phyloP scores from a whole-genome alignment of 2,329 filamentous ascomycete genomes.

The Paramyrothecium sp. region DNA sequence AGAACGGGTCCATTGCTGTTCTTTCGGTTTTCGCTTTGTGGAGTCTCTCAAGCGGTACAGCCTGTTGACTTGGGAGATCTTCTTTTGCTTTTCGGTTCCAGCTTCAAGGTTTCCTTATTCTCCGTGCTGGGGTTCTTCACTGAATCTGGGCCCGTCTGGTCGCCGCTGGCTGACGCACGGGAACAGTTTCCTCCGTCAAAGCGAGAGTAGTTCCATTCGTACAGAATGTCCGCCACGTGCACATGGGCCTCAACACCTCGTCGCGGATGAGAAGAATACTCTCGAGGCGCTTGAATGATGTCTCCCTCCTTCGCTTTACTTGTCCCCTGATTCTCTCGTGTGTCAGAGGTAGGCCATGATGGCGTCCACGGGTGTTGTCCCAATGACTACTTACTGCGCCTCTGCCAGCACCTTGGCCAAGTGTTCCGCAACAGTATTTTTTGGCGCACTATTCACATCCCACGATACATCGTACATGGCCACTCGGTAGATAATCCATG shows the following conservation, averaged over 20 bases:
- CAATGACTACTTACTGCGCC: constrained; percentile 25
- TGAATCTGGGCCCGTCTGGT: too few species aligned
- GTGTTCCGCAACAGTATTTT: constrained; percentile 26
- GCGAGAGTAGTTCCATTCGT: constrained; percentile 26
- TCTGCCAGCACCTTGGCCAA: constrained; percentile 13
- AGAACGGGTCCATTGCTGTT: too few species aligned
- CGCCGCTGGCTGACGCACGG: too few species aligned
- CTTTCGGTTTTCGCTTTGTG: too few species aligned
- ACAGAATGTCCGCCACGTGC: constrained; percentile 24
- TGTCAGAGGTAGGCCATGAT: constrained; percentile 26
- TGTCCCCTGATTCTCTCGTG: constrained; percentile 21
- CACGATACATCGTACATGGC: constrained; percentile 36
- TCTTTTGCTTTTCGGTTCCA: background rate
- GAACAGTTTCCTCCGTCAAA: constrained; percentile 22
- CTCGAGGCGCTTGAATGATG: constrained; percentile 17
- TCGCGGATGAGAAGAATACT: constrained; percentile 24
- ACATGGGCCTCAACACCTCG: constrained; percentile 29
- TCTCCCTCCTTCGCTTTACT: background rate
- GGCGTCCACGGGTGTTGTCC: constrained; percentile 37
- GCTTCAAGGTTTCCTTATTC: background rate
- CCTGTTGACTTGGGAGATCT: too few species aligned
- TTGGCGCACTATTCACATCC: constrained; percentile 25
- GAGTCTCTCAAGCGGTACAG: too few species aligned
- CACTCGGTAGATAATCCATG: constrained; percentile 28
- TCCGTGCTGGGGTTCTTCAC: too few species aligned